These are phyloP conservation scores for Pseudozyma thailandica DNA, from an alignment of 1,284 basidiomycete genomes.

Conservation along the genomic window DNA sequence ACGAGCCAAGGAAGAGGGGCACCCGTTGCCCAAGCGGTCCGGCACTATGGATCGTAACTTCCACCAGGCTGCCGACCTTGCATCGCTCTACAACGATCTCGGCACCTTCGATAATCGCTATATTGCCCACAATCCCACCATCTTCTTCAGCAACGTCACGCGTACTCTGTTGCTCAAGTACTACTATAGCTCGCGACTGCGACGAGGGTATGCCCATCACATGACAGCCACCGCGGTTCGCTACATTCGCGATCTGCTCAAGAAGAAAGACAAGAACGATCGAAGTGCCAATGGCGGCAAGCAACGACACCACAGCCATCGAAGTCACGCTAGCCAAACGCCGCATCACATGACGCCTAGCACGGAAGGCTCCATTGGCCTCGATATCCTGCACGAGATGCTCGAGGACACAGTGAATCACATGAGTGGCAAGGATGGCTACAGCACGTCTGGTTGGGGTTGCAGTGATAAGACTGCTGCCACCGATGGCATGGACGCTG, in stretches of 20 bases:
- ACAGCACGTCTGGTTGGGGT: constrained; percentile 34
- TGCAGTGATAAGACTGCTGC: constrained; percentile 11
- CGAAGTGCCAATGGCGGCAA: background rate
- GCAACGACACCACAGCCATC: constrained; percentile 2
- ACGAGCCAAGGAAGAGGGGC: constrained; percentile 27
- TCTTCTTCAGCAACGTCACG: constrained; percentile 82
- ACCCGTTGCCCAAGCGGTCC: constrained; percentile 15
- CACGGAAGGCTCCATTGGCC: constrained; percentile 5
- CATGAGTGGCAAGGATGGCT: constrained; percentile 37
- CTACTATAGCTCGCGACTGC: constrained; percentile 82
- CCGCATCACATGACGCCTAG: constrained; percentile 15
- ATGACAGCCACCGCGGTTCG: constrained; percentile 76
- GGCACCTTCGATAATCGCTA: constrained; percentile 88
- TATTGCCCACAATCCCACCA: constrained; percentile 86
- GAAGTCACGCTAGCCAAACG: background rate
- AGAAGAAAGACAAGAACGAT: constrained; percentile 33
- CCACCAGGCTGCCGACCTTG: constrained; percentile 25
- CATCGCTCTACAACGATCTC: constrained; percentile 76
- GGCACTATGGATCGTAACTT: constrained; percentile 28
- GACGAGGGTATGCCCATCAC: constrained; percentile 83
- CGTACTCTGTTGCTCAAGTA: constrained; percentile 89
- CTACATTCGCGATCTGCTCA: constrained; percentile 58
- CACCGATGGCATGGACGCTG: constrained; percentile 9
- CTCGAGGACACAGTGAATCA: constrained; percentile 58
- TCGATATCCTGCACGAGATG: constrained; percentile 65